These are phyloP conservation scores for Pseudogymnoascus sp. DNA, from an alignment of 2,329 filamentous ascomycete genomes.

Conservation along the genomic window DNA sequence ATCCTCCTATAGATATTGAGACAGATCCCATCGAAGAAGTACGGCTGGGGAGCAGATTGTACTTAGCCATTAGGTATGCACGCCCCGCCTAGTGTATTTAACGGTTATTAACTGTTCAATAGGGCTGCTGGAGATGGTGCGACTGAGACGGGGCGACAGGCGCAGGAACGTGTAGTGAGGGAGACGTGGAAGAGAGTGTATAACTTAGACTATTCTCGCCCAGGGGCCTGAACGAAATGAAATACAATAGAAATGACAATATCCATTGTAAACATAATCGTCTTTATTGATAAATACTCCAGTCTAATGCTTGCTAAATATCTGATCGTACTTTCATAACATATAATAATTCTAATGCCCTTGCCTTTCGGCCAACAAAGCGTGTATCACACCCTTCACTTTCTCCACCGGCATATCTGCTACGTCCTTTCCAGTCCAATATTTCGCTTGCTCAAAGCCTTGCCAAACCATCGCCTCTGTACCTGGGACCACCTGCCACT, in stretches of 20 bases:
- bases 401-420: constrained; percentile 51
- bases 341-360: constrained; percentile 5
- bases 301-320: neutral
- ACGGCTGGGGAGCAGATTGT: constrained; percentile 58
- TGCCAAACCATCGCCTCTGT: constrained; percentile 74
- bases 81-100: neutral
- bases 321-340: neutral
- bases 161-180: constrained; percentile 61
- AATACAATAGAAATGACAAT: neutral
- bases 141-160: constrained; percentile 55
- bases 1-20: constrained; percentile 52
- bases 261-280: neutral
- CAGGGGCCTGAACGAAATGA: constrained; percentile 40
- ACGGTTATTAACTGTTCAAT: constrained; percentile 14
- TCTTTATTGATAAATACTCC: neutral
- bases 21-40: constrained; percentile 51
- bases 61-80: constrained; percentile 57
- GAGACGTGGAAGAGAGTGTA: constrained; percentile 66
- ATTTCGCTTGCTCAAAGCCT: constrained; percentile 58
- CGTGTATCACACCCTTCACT: constrained; percentile 44
- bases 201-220: constrained; percentile 57
- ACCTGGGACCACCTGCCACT: constrained; percentile 68
- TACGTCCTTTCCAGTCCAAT: constrained; percentile 57
- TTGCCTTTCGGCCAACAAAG: constrained; percentile 14
- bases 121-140: constrained; percentile 56